Evolutionary conservation across 108 stramenopile species (phyloP), one percentile per base, ranked within the genome.

Genomic region (Aurantiochytrium sp.): DNA sequence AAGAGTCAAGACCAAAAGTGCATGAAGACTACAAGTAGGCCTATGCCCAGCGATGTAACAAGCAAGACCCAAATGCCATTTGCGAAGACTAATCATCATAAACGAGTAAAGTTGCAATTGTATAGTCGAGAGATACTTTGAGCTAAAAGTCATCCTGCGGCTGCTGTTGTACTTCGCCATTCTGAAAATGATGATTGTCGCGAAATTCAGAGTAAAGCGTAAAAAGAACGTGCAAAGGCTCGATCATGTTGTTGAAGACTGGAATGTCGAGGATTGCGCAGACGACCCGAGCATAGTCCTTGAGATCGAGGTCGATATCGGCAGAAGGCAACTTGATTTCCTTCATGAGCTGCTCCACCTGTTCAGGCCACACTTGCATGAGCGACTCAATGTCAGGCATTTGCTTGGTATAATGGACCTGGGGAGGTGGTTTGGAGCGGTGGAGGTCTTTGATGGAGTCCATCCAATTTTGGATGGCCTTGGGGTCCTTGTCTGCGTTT

Each of bases 221-320:
- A 35, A 95, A 93, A 45, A 96, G 58, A 4, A 89, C 88, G 59
- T 95, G 95, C 6, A 95, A 88, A 69, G 93, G 93, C 72, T 95
- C 92, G 23, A 95, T 58, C 28, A 94, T 60, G 51, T 87, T 91
- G 88, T 95, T 89, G 76, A 95, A 90, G 45, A 96, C 95, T 4
- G 97, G 97, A 29, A 97, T 93, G 51, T 94, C 97, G 55, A 96
- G 73, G 12, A 97, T 60, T 5, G 96, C 93, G 72, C 96, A 97
- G 51, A 94, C 57, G 51, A 95, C 91, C 29, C 89, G 58, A 44
- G 95, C 94, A 87, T 96, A 96, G 59, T 97, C 97, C 58, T 95
- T 94, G 45, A 96, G 88, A 16, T 91, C 90, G 60, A 97, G 73
- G 57, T 94, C 94, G 21, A 93, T 90, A 29, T 96, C 94, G 53